Base-by-base conservation (phyloP, 805 yeast genomes). In the Jamesozyma gamospora region DNA sequence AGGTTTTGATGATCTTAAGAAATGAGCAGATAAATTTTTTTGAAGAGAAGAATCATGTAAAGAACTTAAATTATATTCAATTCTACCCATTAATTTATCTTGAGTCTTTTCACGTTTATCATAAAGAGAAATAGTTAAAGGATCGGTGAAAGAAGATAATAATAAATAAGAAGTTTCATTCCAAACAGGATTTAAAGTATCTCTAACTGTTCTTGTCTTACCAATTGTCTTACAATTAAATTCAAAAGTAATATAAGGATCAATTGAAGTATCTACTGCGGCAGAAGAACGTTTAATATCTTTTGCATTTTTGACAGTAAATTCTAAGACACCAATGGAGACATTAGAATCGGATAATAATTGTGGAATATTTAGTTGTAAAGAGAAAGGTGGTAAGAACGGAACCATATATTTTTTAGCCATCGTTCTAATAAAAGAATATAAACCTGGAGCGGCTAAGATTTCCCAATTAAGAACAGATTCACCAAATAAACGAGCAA, bases 321-420 rank as follows among this genome's bases (percentile, higher is more conserved):
- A 60, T 33, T 79, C 80, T 46, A 92, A 64, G 26, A 92, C 83
- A 64, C 99, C 99, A 50, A 86, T 70, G 6, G 97, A 81, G 28
- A 90, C 75, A 53, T 79, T 79, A 34, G 90, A 79, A 54, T 96
- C 95, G 16, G 94, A 81, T 51, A 90, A 62, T 56, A 92, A 66
- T 64, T 87, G 96, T 56, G 94, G 95, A 34, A 92, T 73, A 53
- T 94, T 92, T 57, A 92, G 66, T 66, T 92, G 95, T 70, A 88
- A 83, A 3, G 96, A 86, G 47, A 92, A 79, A 12, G 99, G 99
- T 34, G 82, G 71, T 36, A 90, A 56, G 67, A 92, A 75, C 25
- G 96, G 92, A 9, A 97, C 97, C 39, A 76, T 78, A 63, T 81
- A 88, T 57, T 87, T 84, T 53, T 74, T 75, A 19, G 87, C 75